Evolutionary conservation across 305 asterid genomes (phyloP).

Genomic region (Andrographis paniculata): DNA sequence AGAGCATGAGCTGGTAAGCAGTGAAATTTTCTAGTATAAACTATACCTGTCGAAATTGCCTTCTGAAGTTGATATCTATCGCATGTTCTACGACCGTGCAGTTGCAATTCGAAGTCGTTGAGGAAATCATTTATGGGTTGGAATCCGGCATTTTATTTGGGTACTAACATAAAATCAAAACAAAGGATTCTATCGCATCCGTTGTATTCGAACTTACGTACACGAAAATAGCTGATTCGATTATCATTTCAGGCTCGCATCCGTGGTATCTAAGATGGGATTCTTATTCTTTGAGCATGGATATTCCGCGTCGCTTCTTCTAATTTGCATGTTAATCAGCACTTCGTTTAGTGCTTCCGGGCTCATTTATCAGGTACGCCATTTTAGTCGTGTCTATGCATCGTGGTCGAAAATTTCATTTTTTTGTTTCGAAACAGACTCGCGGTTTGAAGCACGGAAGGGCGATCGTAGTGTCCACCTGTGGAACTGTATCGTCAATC

Average conservation of each 20-base stretch:
- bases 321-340: constrained; percentile 68
- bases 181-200: too few relatives aligned
- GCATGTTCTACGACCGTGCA: constrained; percentile 29
- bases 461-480: constrained; percentile 90
- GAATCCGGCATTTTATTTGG: constrained; percentile 97
- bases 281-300: constrained; percentile 92
- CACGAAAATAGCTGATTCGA: not conserved
- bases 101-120: constrained; percentile 96
- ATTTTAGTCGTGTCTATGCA: constrained; percentile 63
- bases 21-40: constrained; percentile 1
- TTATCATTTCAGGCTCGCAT: constrained; percentile 61
- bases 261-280: constrained; percentile 95
- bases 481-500: constrained; percentile 96
- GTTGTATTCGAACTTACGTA: not conserved
- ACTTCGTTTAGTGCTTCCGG: constrained; percentile 89
- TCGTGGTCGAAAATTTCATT: too few relatives aligned
- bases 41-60: constrained; percentile 7
- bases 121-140: constrained; percentile 88
- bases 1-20: constrained; percentile 86
- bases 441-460: constrained; percentile 95
- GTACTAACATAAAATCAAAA: constrained; percentile 29
- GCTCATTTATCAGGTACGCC: constrained; percentile 68
- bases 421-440: constrained; percentile 37
- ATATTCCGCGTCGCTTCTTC: constrained; percentile 61
- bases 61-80: constrained; percentile 16